A percentile compares a stretch with the other conserved stretches of the same genome.
These are phyloP conservation scores for Raffaelea ambrosiae DNA, from an alignment of 2,329 filamentous ascomycete genomes.

Conservation along the genomic window DNA sequence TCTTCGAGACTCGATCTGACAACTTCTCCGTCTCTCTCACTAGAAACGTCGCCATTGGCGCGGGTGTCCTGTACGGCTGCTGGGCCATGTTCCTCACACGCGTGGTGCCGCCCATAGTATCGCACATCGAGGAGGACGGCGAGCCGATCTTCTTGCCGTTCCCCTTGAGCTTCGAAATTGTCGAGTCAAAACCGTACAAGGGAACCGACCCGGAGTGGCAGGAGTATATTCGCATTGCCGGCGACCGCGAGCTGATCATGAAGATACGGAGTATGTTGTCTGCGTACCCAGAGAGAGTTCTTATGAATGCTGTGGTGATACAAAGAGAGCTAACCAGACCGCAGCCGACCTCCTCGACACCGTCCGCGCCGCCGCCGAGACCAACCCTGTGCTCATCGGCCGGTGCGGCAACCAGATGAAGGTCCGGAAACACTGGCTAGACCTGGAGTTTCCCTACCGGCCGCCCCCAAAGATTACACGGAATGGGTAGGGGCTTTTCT, in stretches of 20 bases:
- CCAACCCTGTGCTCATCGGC: conserved; percentile 31
- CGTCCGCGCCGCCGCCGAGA: conserved; percentile 32
- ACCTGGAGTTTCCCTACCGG: conserved; percentile 49
- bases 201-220: conserved; percentile 56
- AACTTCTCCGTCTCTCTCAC: no score
- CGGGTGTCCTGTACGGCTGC: conserved; percentile 11
- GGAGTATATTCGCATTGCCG: conserved; percentile 49
- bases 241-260: conserved; percentile 37
- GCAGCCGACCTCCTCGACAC: conserved; percentile 36
- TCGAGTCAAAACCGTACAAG: conserved; percentile 42
- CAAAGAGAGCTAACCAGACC: conserved; percentile 9
- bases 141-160: conserved; percentile 51
- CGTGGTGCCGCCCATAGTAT: conserved; percentile 34
- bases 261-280: conserved; percentile 36
- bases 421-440: conserved; percentile 48
- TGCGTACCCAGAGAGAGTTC: no score
- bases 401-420: conserved; percentile 39
- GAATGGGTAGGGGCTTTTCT: conserved; percentile 39
- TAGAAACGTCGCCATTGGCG: conserved; percentile 13
- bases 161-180: conserved; percentile 44
- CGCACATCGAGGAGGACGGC: conserved; percentile 18
- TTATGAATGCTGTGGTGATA: no score
- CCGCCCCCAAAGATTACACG: conserved; percentile 53
- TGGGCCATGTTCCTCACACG: conserved; percentile 27
- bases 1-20: no score